Conservation (phyloP, 2,329 filamentous ascomycete genomes). For the Ceratocystis huliohia region DNA sequence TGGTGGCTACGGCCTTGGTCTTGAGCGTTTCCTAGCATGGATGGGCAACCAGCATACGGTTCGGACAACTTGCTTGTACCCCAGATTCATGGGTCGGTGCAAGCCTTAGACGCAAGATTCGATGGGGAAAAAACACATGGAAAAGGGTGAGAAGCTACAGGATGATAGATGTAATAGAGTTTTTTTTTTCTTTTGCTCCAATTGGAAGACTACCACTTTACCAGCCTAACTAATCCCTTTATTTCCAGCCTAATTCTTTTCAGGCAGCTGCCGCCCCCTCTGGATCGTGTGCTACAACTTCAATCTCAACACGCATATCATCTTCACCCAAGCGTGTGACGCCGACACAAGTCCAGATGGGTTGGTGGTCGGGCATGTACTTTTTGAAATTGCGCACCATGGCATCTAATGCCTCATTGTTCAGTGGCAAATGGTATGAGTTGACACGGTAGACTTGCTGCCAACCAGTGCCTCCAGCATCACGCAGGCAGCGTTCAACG, state of each 20-base stretch:
- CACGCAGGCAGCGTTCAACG: slow-evolving; percentile 38
- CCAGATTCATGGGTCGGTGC: slow-evolving; percentile 68
- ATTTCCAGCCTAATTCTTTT: not conserved
- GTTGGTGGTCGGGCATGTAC: slow-evolving; percentile 40
- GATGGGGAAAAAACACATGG: not conserved
- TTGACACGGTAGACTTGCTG: slow-evolving; percentile 40
- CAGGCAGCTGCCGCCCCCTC: slow-evolving; percentile 27
- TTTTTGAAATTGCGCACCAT: slow-evolving; percentile 38
- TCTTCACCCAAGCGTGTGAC: slow-evolving; percentile 36
- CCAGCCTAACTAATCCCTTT: not conserved
- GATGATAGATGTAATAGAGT: slow-evolving; percentile 2
- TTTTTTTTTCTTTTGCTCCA: slow-evolving; percentile 21
- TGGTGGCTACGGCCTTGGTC: slow-evolving; percentile 82
- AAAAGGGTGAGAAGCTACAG: not conserved
- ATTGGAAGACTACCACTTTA: too few species aligned
- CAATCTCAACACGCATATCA: slow-evolving; percentile 47
- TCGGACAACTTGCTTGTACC: slow-evolving; percentile 59
- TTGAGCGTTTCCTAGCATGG: slow-evolving; percentile 63
- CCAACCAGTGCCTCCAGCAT: slow-evolving; percentile 45
- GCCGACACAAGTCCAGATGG: slow-evolving; percentile 42
- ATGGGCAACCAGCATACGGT: slow-evolving; percentile 52
- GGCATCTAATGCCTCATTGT: slow-evolving; percentile 30
- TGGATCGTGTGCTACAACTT: slow-evolving; percentile 38
- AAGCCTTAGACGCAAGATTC: slow-evolving; percentile 44
- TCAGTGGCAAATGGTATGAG: slow-evolving; percentile 34